Base-by-base conservation (phyloP, 139 green algal genomes). In the Micractinium sp. region DNA sequence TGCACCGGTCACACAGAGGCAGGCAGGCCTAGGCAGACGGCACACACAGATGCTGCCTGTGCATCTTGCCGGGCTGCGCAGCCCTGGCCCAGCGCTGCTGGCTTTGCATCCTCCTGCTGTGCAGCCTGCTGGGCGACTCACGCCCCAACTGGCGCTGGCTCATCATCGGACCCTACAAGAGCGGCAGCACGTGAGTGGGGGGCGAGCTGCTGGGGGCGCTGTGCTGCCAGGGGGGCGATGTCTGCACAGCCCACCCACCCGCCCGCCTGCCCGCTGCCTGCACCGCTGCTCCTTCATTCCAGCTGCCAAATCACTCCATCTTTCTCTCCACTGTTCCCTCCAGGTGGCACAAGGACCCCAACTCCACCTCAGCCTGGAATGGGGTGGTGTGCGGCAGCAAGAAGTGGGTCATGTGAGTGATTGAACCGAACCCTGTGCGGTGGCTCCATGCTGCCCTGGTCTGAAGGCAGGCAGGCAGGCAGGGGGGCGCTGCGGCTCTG, bases 281-380 rank as follows among this genome's bases (percentile, higher is more conserved):
- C 35, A 4, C 36, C 15, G 0, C 33, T 56, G 75, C 75, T 53
- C 31, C 75, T 14, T 2, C 56, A 5, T 63, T 25, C 39, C 39
- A 22, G 39, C 75, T 3, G 35, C 39, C 38, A 23, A 39, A 39
- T 27, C 23, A 36, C n/a, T 20, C 16, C 22, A 22, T 14, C 20
- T 67, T n/a, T 29, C 22, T 47, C 15, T 53, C 74, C 74, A 15
- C 74, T 56, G 15, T 14, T 13, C 33, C 33, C 33, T 79, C 31
- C 76, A 87, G 78, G 60, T 92, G 73, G 61, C 91, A 93, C 81
- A 79, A 90, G 19, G 97, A 99, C 90, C 97, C 97, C 63, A 99
- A 99, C 90, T 87, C 93, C 35, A 99, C 96, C 13, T 96, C 87
- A 38, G 98, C 98, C 16, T 99, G 97, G 97, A 99, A 99, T 85